phyloP scores from a whole-genome alignment of 306 rosid genomes.

The Pyrus bretschneideri region DNA sequence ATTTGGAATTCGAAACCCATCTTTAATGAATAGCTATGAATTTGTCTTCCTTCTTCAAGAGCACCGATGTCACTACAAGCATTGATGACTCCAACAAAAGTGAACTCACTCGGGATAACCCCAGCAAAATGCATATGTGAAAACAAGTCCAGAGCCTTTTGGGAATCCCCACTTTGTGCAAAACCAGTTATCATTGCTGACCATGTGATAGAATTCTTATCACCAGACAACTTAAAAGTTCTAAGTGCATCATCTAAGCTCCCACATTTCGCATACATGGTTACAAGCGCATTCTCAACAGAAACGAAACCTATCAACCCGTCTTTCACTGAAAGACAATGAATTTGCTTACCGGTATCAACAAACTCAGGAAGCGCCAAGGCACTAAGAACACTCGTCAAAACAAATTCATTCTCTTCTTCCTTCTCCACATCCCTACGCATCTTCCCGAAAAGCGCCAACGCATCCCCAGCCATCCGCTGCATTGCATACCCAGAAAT shows the following conservation, averaged over 20 bases:
- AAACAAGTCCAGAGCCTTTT: conserved; percentile 54
- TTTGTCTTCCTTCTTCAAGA: conserved; percentile 55
- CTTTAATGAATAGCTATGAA: conserved; percentile 64
- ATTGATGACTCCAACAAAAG: conserved; percentile 71
- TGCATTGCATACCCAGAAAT: conserved; percentile 62
- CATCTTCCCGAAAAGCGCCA: conserved; percentile 42
- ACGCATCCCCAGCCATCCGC: conserved; percentile 38
- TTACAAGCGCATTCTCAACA: conserved; percentile 66
- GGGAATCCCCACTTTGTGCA: conserved; percentile 68
- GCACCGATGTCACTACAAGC: conserved; percentile 70
- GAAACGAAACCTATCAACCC: conserved; percentile 57
- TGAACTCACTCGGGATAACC: conserved; percentile 49
- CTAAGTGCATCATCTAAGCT: conserved; percentile 59
- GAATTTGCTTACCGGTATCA: conserved; percentile 55
- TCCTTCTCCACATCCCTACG: conserved; percentile 25
- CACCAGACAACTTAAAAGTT: conserved; percentile 47
- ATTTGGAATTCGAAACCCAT: conserved; percentile 64
- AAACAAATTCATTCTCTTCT: conserved; percentile 42
- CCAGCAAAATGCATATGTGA: conserved; percentile 53
- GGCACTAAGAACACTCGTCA: conserved; percentile 63
- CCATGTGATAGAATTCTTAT: conserved; percentile 77
- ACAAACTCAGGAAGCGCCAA: conserved; percentile 28
- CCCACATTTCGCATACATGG: conserved; percentile 80
- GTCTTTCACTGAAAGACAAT: conserved; percentile 50
- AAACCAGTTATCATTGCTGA: conserved; percentile 80